Percentiles rank a stretch among this genome's conserved stretches.
These are phyloP conservation scores for Zygosaccharomyces lentus DNA, from an alignment of 805 yeast species.

Conservation along the genomic window DNA sequence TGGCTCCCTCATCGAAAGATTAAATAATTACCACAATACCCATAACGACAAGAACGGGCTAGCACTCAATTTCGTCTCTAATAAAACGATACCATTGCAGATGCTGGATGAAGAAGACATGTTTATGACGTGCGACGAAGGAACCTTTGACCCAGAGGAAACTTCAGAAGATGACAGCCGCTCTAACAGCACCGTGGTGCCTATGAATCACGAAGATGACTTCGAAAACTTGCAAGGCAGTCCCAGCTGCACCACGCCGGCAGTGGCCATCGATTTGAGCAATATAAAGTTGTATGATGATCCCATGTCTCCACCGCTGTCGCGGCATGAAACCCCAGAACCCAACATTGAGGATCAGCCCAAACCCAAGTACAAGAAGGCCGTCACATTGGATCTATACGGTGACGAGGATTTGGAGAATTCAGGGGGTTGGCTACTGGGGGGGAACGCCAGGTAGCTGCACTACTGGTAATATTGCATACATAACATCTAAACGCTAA, in stretches of 20 bases:
- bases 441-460: slow-evolving; percentile 25
- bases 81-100: slow-evolving; percentile 14
- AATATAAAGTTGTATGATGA: slow-evolving; percentile 5
- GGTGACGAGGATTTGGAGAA: slow-evolving; percentile 27
- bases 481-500: background rate
- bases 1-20: slow-evolving; percentile 19
- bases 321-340: background rate
- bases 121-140: slow-evolving; percentile 27
- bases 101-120: slow-evolving; percentile 31
- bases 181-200: slow-evolving; percentile 14
- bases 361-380: slow-evolving; percentile 25
- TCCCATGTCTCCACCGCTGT: background rate
- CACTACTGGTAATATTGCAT: background rate
- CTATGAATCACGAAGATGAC: slow-evolving; percentile 11
- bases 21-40: background rate
- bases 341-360: slow-evolving; percentile 4
- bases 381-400: slow-evolving; percentile 31
- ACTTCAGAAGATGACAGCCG: slow-evolving; percentile 15
- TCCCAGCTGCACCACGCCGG: background rate
- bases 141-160: slow-evolving; percentile 12
- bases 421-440: slow-evolving; percentile 31
- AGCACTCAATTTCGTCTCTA: slow-evolving; percentile 23
- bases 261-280: background rate
- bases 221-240: background rate
- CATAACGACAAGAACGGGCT: slow-evolving; percentile 19